Evolutionary conservation across 768 basidiomycete species (phyloP).

Genomic region (Lentinula detonsa): DNA sequence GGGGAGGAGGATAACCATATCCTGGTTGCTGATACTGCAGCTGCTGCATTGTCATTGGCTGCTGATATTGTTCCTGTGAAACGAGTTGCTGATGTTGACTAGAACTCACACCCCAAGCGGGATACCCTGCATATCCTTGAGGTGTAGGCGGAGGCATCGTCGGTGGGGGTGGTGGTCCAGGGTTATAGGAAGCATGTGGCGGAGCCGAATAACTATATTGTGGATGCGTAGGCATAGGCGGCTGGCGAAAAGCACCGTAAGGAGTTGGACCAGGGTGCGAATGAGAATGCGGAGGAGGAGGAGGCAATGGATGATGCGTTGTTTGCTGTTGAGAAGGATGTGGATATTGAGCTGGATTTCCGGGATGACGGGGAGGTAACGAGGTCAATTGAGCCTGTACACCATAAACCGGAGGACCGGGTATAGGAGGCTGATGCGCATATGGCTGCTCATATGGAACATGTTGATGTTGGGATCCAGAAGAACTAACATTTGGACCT

Average conservation of each 20-base stretch:
- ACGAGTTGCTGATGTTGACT: not conserved
- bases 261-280: not conserved
- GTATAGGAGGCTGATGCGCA: not conserved
- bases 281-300: constrained; percentile 6
- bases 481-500: not conserved
- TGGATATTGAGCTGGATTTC: not conserved
- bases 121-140: not conserved
- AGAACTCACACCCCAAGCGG: not conserved
- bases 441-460: not conserved
- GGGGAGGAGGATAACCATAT: constrained; percentile 13
- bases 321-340: constrained; percentile 11
- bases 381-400: not conserved
- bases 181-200: not conserved
- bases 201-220: not conserved
- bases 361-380: not conserved
- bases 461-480: not conserved
- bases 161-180: not conserved
- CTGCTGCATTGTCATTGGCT: not conserved
- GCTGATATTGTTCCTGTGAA: not conserved
- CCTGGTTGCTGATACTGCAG: not conserved
- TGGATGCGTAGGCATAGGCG: not conserved
- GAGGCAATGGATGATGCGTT: constrained; percentile 7
- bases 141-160: not conserved
- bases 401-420: not conserved
- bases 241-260: not conserved